These are phyloP conservation scores for Pestalotiopsis sp. DNA, from an alignment of 2,329 filamentous ascomycete genomes.

Conservation along the genomic window DNA sequence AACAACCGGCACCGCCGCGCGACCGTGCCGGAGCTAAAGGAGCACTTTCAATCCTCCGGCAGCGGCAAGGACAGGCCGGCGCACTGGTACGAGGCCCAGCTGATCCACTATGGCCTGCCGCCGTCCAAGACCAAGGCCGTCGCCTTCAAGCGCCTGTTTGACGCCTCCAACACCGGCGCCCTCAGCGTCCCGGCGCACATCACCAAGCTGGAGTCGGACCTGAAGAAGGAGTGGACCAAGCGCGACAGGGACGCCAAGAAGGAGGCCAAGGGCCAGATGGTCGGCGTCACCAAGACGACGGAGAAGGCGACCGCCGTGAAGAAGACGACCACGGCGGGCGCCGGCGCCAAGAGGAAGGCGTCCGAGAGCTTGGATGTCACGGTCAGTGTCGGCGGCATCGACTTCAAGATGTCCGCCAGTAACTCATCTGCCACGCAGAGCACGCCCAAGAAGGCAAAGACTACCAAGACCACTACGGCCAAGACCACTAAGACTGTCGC, in stretches of 20 bases:
- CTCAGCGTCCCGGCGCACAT: slow-evolving; percentile 53
- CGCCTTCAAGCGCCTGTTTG: slow-evolving; percentile 60
- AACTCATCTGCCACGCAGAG: slow-evolving; percentile 16
- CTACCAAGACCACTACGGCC: slow-evolving; percentile 3
- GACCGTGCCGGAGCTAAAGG: slow-evolving; percentile 43
- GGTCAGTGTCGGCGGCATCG: slow-evolving; percentile 28
- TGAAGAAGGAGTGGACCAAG: slow-evolving; percentile 61
- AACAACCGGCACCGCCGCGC: slow-evolving; percentile 49
- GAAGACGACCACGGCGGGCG: slow-evolving; percentile 10
- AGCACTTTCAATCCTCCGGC: slow-evolving; percentile 43
- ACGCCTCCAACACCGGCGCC: slow-evolving; percentile 51
- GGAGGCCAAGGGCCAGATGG: slow-evolving; percentile 21
- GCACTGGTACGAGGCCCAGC: slow-evolving; percentile 65
- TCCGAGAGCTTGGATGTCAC: slow-evolving; percentile 26
- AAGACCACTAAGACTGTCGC: not conserved
- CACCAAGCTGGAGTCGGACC: slow-evolving; percentile 49
- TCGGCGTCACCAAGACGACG: slow-evolving; percentile 1
- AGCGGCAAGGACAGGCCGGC: slow-evolving; percentile 51
- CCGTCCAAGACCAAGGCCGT: slow-evolving; percentile 59
- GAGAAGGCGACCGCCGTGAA: slow-evolving; percentile 11
- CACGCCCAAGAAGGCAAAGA: slow-evolving; percentile 29
- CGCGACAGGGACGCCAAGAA: slow-evolving; percentile 52
- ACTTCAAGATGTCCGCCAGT: slow-evolving; percentile 28
- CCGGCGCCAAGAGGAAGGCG: slow-evolving; percentile 34
- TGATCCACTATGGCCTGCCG: slow-evolving; percentile 63